A percentile compares a stretch with the other conserved stretches of the same genome.
These are phyloP conservation scores for Prillingera fragicola DNA, from an alignment of 1,284 basidiomycete species.

Conservation along the genomic window DNA sequence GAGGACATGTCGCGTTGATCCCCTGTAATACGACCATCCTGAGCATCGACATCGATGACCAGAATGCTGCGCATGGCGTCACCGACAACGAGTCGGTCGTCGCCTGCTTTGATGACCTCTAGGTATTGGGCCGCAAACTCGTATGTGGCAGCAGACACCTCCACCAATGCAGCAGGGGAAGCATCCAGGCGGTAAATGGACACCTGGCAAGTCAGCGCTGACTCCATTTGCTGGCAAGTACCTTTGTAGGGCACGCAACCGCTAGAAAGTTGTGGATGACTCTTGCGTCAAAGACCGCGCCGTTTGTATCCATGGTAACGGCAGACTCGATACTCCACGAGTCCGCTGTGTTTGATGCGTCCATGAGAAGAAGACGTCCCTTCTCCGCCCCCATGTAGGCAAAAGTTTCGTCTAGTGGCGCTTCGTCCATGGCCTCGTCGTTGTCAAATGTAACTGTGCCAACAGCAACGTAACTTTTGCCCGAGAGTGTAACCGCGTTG, in stretches of 20 bases:
- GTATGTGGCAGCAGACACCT: slow-evolving; percentile 63
- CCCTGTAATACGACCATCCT: slow-evolving; percentile 53
- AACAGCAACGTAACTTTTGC: slow-evolving; percentile 34
- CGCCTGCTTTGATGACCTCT: slow-evolving; percentile 41
- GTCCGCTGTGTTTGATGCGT: slow-evolving; percentile 8
- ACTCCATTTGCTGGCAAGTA: slow-evolving; percentile 46
- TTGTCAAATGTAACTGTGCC: slow-evolving; percentile 39
- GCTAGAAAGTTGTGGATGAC: slow-evolving; percentile 50
- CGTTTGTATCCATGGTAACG: slow-evolving; percentile 23
- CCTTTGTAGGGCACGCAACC: slow-evolving; percentile 67
- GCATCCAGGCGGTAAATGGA: slow-evolving; percentile 19
- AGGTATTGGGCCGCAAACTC: slow-evolving; percentile 67
- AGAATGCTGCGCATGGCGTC: slow-evolving; percentile 80
- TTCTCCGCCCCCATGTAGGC: slow-evolving; percentile 23
- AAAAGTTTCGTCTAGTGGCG: slow-evolving; percentile 18
- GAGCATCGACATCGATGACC: slow-evolving; percentile 55
- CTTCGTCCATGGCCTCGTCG: slow-evolving; percentile 29
- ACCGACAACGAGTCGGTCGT: slow-evolving; percentile 57
- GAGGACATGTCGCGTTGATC: slow-evolving; percentile 72
- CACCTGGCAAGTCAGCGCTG: slow-evolving; percentile 17
- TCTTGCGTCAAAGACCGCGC: slow-evolving; percentile 39
- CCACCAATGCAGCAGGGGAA: slow-evolving; percentile 40
- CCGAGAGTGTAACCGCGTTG: slow-evolving; percentile 25
- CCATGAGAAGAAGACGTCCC: slow-evolving; percentile 39
- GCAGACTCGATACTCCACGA: slow-evolving; percentile 24